phyloP scores from a whole-genome alignment of 2,329 filamentous ascomycete genomes.

The Calonectria pauciramosa region DNA sequence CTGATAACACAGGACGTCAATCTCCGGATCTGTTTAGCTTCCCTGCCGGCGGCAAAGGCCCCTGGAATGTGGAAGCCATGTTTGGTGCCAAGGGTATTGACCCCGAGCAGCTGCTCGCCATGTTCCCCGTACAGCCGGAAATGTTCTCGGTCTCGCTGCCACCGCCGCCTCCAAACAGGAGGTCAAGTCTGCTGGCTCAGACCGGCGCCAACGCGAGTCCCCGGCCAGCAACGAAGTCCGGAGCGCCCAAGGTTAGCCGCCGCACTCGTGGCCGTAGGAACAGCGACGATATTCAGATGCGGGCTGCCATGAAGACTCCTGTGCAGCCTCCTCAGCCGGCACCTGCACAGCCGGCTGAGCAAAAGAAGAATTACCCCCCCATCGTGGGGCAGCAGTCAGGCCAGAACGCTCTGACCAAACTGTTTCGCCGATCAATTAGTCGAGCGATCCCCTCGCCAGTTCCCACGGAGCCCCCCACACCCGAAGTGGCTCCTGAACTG shows the following conservation, averaged over 20 bases:
- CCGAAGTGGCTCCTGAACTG: slow-evolving; percentile 31
- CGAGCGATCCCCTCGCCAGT: slow-evolving; percentile 41
- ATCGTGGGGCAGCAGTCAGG: slow-evolving; percentile 59
- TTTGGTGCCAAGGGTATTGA: slow-evolving; percentile 54
- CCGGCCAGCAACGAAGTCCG: slow-evolving; percentile 34
- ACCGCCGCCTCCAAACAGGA: slow-evolving; percentile 64
- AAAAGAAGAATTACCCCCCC: slow-evolving; percentile 63
- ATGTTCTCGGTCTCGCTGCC: slow-evolving; percentile 54
- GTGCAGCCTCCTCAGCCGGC: slow-evolving; percentile 41
- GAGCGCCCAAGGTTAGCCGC: slow-evolving; percentile 34
- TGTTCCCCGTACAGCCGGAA: slow-evolving; percentile 58
- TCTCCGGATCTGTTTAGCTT: slow-evolving; percentile 71
- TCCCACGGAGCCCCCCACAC: slow-evolving; percentile 25
- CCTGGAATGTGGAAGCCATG: slow-evolving; percentile 64
- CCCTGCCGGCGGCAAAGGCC: slow-evolving; percentile 54
- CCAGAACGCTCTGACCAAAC: slow-evolving; percentile 61
- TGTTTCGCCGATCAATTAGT: slow-evolving; percentile 66
- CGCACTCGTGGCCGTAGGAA: slow-evolving; percentile 38
- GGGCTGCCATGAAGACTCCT: slow-evolving; percentile 43
- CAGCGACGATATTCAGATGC: slow-evolving; percentile 49
- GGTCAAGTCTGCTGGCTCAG: slow-evolving; percentile 67
- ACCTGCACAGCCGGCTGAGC: slow-evolving; percentile 41
- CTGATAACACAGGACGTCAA: slow-evolving; percentile 46
- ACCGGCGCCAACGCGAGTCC: slow-evolving; percentile 50
- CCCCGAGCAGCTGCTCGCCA: slow-evolving; percentile 60